A percentile compares a stretch with the other conserved stretches of the same genome.
Conservation (phyloP, 306 rosid species). For the Corylus avellana region DNA sequence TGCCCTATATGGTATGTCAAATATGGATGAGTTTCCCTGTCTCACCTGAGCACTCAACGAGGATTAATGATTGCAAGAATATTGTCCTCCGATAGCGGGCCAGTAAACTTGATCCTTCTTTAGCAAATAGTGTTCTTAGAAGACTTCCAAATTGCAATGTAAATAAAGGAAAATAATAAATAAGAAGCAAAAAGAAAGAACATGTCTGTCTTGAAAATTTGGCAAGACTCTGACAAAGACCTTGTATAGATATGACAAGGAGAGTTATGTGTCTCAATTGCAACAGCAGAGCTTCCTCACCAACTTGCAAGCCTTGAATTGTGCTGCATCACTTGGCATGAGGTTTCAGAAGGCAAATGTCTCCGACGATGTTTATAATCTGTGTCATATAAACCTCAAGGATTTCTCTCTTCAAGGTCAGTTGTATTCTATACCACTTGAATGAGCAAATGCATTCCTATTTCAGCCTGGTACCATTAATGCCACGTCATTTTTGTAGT, state of each 20-base stretch:
- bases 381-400: constrained; percentile 62
- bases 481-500: no score
- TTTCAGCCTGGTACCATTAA: background rate
- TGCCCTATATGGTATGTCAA: constrained; percentile 44
- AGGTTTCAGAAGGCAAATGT: constrained; percentile 55
- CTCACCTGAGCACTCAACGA: constrained; percentile 28
- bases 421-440: constrained; percentile 24
- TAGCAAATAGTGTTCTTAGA: constrained; percentile 54
- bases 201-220: constrained; percentile 2
- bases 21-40: constrained; percentile 24
- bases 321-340: constrained; percentile 63
- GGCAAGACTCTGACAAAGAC: background rate
- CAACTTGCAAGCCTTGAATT: constrained; percentile 71
- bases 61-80: constrained; percentile 54
- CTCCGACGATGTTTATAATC: constrained; percentile 46
- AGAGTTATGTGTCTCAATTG: constrained; percentile 53
- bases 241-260: constrained; percentile 14
- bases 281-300: constrained; percentile 69
- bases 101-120: constrained; percentile 48
- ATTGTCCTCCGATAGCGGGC: constrained; percentile 62
- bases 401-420: constrained; percentile 81
- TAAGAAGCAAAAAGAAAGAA: background rate
- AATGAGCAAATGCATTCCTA: constrained; percentile 9
- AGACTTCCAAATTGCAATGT: constrained; percentile 67
- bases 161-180: constrained; percentile 41